These are phyloP conservation scores for Yamadazyma kitorensis DNA, from an alignment of 805 yeast genomes.

Conservation along the genomic window DNA sequence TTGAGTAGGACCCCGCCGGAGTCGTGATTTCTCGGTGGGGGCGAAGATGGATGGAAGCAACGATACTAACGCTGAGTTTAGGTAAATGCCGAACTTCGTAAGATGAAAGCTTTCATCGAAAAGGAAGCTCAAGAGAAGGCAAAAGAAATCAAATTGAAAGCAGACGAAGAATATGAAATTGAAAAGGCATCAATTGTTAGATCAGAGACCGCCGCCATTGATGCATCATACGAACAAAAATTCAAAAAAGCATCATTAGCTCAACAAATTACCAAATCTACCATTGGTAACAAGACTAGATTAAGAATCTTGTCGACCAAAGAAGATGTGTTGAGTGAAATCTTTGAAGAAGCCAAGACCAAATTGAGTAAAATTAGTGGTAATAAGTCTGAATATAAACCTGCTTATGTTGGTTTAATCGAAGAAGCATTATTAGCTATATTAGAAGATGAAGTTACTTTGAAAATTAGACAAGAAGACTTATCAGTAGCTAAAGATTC, in stretches of 20 bases:
- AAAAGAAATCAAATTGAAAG: constrained; percentile 90
- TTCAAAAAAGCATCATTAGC: constrained; percentile 88
- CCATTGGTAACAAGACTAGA: constrained; percentile 93
- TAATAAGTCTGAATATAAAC: constrained; percentile 59
- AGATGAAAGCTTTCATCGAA: constrained; percentile 98
- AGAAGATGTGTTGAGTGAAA: constrained; percentile 67
- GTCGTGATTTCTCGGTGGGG: neutral
- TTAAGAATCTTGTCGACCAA: constrained; percentile 84
- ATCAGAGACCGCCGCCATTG: constrained; percentile 86
- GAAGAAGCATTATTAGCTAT: constrained; percentile 71
- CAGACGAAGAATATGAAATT: constrained; percentile 97
- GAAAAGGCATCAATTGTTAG: constrained; percentile 95
- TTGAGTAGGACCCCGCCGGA: neutral
- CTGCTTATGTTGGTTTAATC: constrained; percentile 71
- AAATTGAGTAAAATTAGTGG: constrained; percentile 58
- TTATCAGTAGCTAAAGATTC: constrained; percentile 59
- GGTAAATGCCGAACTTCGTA: constrained; percentile 93
- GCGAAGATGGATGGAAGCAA: neutral
- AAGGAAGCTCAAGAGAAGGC: constrained; percentile 99
- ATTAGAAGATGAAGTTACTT: constrained; percentile 64
- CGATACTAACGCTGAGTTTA: constrained; percentile 23
- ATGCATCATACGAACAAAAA: constrained; percentile 72
- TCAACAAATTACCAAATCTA: constrained; percentile 94
- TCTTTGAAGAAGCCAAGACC: constrained; percentile 66
- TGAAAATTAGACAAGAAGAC: constrained; percentile 70